Conservation (phyloP, 345 rosid species). For the Xanthoceras sorbifolium region DNA sequence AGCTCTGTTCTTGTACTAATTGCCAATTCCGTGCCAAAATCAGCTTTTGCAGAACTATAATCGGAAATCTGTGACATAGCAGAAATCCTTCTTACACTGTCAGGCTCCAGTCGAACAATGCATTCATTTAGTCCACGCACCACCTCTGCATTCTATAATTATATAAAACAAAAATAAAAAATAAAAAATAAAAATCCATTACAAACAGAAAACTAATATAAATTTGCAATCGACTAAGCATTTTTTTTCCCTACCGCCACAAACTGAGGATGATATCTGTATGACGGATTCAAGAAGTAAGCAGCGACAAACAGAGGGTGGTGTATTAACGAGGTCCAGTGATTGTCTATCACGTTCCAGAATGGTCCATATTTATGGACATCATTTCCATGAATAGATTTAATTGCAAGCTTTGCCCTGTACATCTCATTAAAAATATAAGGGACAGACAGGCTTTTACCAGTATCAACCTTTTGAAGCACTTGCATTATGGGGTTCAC, state of each 20-base stretch:
- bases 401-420: conserved; percentile 44
- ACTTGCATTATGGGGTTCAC: conserved; percentile 40
- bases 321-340: conserved; percentile 38
- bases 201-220: neutral
- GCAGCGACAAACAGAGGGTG: conserved; percentile 50
- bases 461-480: conserved; percentile 37
- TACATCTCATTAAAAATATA: conserved; percentile 39
- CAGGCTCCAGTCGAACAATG: conserved; percentile 46
- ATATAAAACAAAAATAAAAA: neutral
- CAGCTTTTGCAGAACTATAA: conserved; percentile 45
- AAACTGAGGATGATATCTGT: conserved; percentile 44
- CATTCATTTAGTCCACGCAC: conserved; percentile 49
- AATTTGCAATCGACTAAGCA: conserved; percentile 6
- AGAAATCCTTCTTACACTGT: conserved; percentile 35
- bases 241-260: conserved; percentile 34
- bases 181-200: neutral
- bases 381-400: conserved; percentile 41
- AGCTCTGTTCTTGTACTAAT: conserved; percentile 48
- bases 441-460: conserved; percentile 39
- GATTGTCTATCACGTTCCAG: conserved; percentile 44
- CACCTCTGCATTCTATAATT: conserved; percentile 38
- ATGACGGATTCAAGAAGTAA: conserved; percentile 50
- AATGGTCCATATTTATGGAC: conserved; percentile 45
- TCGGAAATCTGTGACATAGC: conserved; percentile 44
- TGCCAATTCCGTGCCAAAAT: conserved; percentile 52